phyloP scores from a whole-genome alignment of 441 rosid genomes.

The Gossypium laxum region DNA sequence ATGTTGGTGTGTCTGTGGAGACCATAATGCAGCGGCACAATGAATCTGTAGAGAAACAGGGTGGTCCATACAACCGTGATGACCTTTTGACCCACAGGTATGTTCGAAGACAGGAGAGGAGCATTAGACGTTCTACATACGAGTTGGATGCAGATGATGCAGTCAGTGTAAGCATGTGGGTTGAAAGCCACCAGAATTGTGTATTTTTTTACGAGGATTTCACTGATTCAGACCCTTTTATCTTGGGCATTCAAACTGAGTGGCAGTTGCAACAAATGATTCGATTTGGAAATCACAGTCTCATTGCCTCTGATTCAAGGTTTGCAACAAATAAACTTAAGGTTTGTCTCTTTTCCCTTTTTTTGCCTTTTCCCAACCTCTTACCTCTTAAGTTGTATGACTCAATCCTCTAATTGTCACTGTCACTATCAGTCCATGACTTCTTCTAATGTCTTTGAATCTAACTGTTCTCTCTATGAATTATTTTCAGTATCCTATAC shows the following conservation, averaged over 20 bases:
- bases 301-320: conserved; percentile 72
- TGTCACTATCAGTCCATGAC: not conserved
- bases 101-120: conserved; percentile 82
- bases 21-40: conserved; percentile 85
- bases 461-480: conserved; percentile 28
- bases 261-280: conserved; percentile 97
- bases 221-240: conserved; percentile 59
- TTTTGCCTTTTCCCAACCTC: not conserved
- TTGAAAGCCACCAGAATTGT: conserved; percentile 62
- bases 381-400: not conserved
- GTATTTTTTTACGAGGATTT: conserved; percentile 66
- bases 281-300: conserved; percentile 68
- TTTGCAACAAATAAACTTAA: conserved; percentile 81
- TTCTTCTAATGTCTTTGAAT: conserved; percentile 15
- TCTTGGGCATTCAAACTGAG: conserved; percentile 78
- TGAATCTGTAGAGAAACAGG: conserved; percentile 76
- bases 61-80: conserved; percentile 76
- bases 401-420: not conserved
- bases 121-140: conserved; percentile 65
- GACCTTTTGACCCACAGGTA: conserved; percentile 82
- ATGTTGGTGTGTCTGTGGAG: conserved; percentile 88
- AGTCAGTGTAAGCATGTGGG: conserved; percentile 64
- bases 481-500: conserved; percentile 60
- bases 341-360: conserved; percentile 37
- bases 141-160: conserved; percentile 71